A percentile compares a stretch with the other conserved stretches of the same genome.
Conservation (phyloP, 305 asterid genomes). For the Fraxinus sp. region DNA sequence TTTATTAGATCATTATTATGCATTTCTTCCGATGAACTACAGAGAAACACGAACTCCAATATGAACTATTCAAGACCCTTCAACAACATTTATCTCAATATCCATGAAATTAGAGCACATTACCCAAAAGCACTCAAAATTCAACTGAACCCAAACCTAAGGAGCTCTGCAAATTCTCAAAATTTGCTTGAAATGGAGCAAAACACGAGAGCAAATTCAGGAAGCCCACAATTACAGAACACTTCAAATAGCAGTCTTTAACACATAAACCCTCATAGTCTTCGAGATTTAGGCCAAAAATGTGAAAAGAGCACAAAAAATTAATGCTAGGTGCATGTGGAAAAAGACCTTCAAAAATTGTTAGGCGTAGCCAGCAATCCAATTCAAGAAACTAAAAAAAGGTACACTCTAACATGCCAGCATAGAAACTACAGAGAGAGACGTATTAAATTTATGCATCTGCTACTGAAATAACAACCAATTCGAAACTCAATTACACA, state of each 20-base stretch:
- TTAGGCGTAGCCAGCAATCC: slow-evolving; percentile 25
- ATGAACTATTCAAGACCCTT: slow-evolving; percentile 16
- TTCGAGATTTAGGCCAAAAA: slow-evolving; percentile 26
- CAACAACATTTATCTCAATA: neutral
- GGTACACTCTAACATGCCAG: slow-evolving; percentile 14
- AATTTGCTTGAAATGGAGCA: slow-evolving; percentile 17
- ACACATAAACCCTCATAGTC: slow-evolving; percentile 17
- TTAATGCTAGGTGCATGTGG: slow-evolving; percentile 5
- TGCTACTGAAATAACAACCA: neutral
- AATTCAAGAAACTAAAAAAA: slow-evolving; percentile 25
- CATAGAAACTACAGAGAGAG: neutral
- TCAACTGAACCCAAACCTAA: slow-evolving; percentile 20
- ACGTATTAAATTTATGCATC: slow-evolving; percentile 11
- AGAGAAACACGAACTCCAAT: slow-evolving; percentile 27
- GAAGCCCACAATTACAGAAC: slow-evolving; percentile 14
- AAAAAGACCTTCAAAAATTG: slow-evolving; percentile 21
- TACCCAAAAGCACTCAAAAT: neutral
- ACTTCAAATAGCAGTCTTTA: slow-evolving; percentile 12
- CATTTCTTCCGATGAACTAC: slow-evolving; percentile 44
- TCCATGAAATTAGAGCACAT: neutral
- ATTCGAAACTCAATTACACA: neutral
- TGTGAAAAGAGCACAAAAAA: slow-evolving; percentile 28
- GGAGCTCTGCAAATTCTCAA: slow-evolving; percentile 16
- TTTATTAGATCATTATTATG: slow-evolving; percentile 29
- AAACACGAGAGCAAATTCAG: slow-evolving; percentile 7